Base-by-base conservation (phyloP, 371 early-diverging fungal genomes). In the Lichtheimia ornata region DNA sequence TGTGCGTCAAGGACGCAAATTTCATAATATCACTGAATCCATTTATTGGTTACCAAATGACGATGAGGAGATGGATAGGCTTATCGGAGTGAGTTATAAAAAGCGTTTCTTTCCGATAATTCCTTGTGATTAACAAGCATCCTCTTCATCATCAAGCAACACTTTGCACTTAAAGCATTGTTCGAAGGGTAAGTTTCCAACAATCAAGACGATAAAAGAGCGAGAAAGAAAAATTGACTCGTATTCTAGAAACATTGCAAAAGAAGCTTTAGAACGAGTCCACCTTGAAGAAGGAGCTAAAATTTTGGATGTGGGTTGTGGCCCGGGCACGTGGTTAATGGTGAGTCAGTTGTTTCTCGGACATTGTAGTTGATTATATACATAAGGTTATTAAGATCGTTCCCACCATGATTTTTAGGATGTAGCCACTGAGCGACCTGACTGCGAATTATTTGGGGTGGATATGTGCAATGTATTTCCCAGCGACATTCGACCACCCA, bases 401-500 rank as follows among this genome's bases (percentile, higher is more conserved):
- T 35, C 35, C 35, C 35, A 35, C 28, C 35, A 35, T 35, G 35
- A 0, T 14, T 14, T 25, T 44, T 54, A 66, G 62, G 62, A 62
- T 20, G 54, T 62, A 27, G 79, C 84, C 4, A 86, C 84, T 15
- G 84, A 83, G 45, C 77, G 73, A 57, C 83, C 84, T 15, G 71
- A 74, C 12, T 73, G 79, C 56, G 70, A 86, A 53, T 81, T 83
- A 28, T 69, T 72, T 25, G 86, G 84, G 7, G 70, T 86, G 44
- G 86, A 86, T 51, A 80, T 84, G 53, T 74, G 76, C 15, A 77
- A 77, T 27, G 69, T 83, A 47, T 86, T 84, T 65, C 86, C 86
- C 11, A 70, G 54, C 24, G 65, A 68, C 17, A 81, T 78, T 50
- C 61, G 71, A 53, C 82, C 84, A 35, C 65, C 68, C 17, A 83